Conservation (phyloP, 495 filamentous ascomycete species). For the Aspergillus incahuasiensis region DNA sequence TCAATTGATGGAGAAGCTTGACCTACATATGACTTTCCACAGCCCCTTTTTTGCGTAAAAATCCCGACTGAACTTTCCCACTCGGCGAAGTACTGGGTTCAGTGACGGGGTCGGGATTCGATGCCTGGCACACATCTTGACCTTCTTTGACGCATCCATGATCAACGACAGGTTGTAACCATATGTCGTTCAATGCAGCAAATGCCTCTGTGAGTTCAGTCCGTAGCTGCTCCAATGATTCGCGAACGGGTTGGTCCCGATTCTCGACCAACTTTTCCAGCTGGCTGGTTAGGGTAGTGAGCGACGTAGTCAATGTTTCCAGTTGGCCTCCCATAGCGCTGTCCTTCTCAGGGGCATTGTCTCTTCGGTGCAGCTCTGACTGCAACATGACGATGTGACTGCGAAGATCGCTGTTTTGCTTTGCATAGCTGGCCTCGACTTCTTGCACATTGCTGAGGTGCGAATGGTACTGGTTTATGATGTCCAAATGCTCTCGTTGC, state of each 20-base stretch:
- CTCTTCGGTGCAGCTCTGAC: neutral
- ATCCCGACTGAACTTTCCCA: neutral
- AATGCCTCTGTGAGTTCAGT: neutral
- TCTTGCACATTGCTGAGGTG: neutral
- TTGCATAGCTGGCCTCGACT: neutral
- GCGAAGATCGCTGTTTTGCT: neutral
- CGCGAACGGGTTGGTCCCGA: neutral
- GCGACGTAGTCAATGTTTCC: neutral
- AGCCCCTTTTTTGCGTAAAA: neutral
- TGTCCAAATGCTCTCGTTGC: neutral
- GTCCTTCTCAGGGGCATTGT: neutral
- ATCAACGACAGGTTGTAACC: neutral
- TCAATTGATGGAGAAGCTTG: neutral
- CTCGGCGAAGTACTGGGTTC: neutral
- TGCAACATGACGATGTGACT: neutral
- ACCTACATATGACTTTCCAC: neutral
- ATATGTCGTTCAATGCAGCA: neutral
- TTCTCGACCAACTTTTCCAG: neutral
- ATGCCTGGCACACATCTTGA: neutral
- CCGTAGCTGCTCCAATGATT: neutral
- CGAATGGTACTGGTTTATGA: neutral
- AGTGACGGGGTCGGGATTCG: neutral
- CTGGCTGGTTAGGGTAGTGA: neutral
- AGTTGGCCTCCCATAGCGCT: neutral
- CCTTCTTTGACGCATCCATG: neutral